Evolutionary conservation across 176 grass and related monocot genomes (phyloP), one percentile per base, ranked within the genome.

Genomic region (Zoysia pacifica): DNA sequence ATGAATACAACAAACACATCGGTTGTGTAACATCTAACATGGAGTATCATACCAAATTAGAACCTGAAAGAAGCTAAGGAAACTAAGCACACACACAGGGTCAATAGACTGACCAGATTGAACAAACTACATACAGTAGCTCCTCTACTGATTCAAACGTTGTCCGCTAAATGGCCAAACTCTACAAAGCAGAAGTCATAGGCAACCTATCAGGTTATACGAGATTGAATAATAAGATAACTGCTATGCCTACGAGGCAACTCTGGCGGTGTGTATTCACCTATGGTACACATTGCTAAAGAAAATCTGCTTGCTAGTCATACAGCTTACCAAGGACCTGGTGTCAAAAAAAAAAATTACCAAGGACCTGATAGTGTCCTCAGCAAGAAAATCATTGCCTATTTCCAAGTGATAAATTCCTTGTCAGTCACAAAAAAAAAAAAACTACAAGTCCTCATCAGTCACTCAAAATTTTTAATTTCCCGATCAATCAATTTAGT

Each of bases 311-410:
- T 38, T 42, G 50, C 59, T 60, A 11, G 15, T 46, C 60, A 28
- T 85, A 62, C 45, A 43, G 28, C 62, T 91, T 89, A 94, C 91
- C 89, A 94, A 48, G 28, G 28, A 28, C 28, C 28, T 28, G 28
- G 28, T 28, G 28, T 28, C 28, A 28, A 28, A 28, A 28, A 28
- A 28, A 28, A 28, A 28, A 28, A 0, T 28, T 28, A 28, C 28
- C 28, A 28, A 28, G 91, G 91, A 20, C 91, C 91, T 6, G 91
- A 91, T 36, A 89, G 71, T 37, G 91, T 94, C 86, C 91, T 94
- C 69, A 76, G 78, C 75, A 94, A 71, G 80, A 86, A 89, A 62
- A 91, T 46, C 28, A 28, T 28, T 28, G 28, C 28, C 28, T 28
- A 28, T 28, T 28, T n/a, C n/a, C n/a, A n/a, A n/a, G n/a, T n/a